Evolutionary conservation across 257 asterid genomes (phyloP), one percentile per base, ranked within the genome.

Genomic region (Ehretia macrophylla): DNA sequence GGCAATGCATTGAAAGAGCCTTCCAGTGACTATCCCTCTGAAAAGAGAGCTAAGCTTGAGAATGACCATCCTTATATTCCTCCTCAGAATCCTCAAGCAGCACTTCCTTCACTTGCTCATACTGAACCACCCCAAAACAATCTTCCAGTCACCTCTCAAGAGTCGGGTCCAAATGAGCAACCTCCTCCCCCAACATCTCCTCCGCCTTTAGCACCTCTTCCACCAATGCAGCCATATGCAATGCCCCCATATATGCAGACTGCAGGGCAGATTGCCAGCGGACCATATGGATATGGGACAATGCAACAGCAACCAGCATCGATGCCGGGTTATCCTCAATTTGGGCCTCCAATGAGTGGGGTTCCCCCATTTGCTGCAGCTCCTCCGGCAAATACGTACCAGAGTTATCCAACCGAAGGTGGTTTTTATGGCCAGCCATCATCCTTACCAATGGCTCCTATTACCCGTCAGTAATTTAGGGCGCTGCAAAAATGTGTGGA

Each of bases 101-200:
- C 69, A 0, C 51, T 22, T 32, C 58, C 67, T 2, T 53, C 72
- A 48, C 75, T 67, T 22, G 48, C 80, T 27, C 79, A 58, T 11
- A 53, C 68, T 4, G 75, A 62, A 57, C 46, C 72, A 2, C 27
- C 65, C 45, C 78, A 67, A 59, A 72, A 56, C 20, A 79, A 56
- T 65, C 63, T 51, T 42, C 68, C 83, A 12, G 70, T 63, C 53
- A 47, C 79, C 27, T 62, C 81, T 49, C 72, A 55, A 55, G 77
- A 72, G 47, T 62, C 56, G 49, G 63, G 59, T 45, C 61, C 81
- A 18, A 55, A 56, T 13, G 85, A 77, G 42, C 83, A 71, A 13
- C 83, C 89, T 1, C 96, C 92, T 0, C 95, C 84, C 0, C 90
- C 95, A n/a, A 70, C 95, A 5, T 75, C 93, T n/a, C 95, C 96